A percentile compares a stretch with the other conserved stretches of the same genome.
These are phyloP conservation scores for Zanthoxylum bungeanum DNA, from an alignment of 345 rosid genomes.

Conservation along the genomic window DNA sequence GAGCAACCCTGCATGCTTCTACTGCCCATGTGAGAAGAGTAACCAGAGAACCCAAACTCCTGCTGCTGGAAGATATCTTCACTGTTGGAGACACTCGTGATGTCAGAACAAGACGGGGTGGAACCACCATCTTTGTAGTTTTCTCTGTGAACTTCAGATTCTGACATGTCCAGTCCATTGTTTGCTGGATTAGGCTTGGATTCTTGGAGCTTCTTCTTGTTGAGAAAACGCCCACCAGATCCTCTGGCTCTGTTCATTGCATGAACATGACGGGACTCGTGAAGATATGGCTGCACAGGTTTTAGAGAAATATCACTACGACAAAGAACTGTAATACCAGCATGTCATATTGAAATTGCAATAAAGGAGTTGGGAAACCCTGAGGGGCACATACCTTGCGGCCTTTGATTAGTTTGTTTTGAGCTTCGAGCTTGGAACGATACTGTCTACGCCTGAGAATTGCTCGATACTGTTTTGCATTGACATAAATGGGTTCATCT, in stretches of 20 bases:
- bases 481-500: conserved; percentile 67
- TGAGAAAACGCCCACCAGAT: conserved; percentile 79
- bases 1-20: conserved; percentile 28
- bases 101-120: conserved; percentile 47
- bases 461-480: conserved; percentile 80
- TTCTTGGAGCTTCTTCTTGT: conserved; percentile 50
- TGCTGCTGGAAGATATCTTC: conserved; percentile 44
- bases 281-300: conserved; percentile 74
- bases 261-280: conserved; percentile 84
- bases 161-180: conserved; percentile 25
- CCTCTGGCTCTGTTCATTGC: conserved; percentile 85
- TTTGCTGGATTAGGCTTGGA: conserved; percentile 22
- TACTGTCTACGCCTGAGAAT: conserved; percentile 77
- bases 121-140: conserved; percentile 39
- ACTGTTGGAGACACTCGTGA: conserved; percentile 40
- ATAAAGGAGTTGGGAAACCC: conserved; percentile 1
- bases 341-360: background rate
- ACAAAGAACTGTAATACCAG: background rate
- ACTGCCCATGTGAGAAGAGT: conserved; percentile 30
- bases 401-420: conserved; percentile 55
- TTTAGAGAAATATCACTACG: background rate
- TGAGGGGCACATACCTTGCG: conserved; percentile 51
- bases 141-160: conserved; percentile 34
- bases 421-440: conserved; percentile 87
- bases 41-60: conserved; percentile 52